Conservation (phyloP, 345 rosid species). For the Melaleuca alternifolia region DNA sequence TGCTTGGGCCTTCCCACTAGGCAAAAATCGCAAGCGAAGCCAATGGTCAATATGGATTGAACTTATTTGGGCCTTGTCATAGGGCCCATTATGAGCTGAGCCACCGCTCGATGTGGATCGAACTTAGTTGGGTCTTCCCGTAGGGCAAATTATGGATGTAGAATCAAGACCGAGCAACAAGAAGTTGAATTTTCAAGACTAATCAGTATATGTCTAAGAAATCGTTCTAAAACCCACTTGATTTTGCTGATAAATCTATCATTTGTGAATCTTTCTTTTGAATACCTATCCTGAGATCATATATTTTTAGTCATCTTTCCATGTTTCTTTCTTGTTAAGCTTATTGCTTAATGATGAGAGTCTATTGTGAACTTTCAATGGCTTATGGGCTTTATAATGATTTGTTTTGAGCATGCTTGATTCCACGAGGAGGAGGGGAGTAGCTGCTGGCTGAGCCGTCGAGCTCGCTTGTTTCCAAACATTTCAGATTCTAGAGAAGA, state of each 20-base stretch:
- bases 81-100: too few relatives aligned
- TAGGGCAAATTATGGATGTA: too few relatives aligned
- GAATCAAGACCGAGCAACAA: too few relatives aligned
- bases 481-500: neutral
- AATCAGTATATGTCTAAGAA: too few relatives aligned
- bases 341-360: neutral
- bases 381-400: neutral
- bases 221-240: too few relatives aligned
- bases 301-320: neutral
- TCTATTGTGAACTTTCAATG: neutral
- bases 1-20: neutral
- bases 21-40: neutral
- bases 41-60: neutral
- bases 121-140: too few relatives aligned
- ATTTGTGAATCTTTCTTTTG: too few relatives aligned
- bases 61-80: too few relatives aligned
- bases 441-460: neutral
- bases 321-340: neutral
- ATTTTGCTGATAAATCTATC: too few relatives aligned
- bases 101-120: too few relatives aligned
- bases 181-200: too few relatives aligned
- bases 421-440: neutral
- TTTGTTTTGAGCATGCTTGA: neutral
- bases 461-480: neutral
- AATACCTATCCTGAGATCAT: too few relatives aligned